Conservation (phyloP, 768 basidiomycete species). For the Xerocomellus chrysenteron region DNA sequence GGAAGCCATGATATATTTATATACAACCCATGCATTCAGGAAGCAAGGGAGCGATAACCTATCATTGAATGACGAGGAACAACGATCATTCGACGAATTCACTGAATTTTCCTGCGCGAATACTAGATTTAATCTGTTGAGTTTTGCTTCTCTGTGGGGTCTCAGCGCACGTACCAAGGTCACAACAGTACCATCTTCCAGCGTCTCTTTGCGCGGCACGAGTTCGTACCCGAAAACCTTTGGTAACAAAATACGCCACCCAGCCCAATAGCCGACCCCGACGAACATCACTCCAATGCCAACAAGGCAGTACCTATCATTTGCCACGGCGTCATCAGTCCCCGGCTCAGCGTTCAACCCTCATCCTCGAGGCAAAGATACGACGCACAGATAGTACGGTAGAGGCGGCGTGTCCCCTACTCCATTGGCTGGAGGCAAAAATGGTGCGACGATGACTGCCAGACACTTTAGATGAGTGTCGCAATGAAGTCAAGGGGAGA, state of each 20-base stretch:
- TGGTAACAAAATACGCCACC: slow-evolving; percentile 52
- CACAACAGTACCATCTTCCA: slow-evolving; percentile 54
- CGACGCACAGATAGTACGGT: slow-evolving; percentile 51
- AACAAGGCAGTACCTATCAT: slow-evolving; percentile 49
- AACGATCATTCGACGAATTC: background rate
- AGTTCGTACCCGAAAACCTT: slow-evolving; percentile 48
- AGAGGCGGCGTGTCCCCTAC: slow-evolving; percentile 60
- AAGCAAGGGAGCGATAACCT: background rate
- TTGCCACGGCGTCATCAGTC: background rate
- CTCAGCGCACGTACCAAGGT: slow-evolving; percentile 41
- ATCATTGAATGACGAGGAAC: background rate
- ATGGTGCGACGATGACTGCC: slow-evolving; percentile 55
- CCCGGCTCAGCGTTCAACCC: slow-evolving; percentile 33
- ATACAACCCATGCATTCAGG: background rate
- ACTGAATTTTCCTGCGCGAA: slow-evolving; percentile 9
- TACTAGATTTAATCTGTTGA: slow-evolving; percentile 6
- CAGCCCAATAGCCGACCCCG: slow-evolving; percentile 55
- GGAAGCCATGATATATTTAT: background rate
- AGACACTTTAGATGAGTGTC: background rate
- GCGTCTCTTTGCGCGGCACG: slow-evolving; percentile 45
- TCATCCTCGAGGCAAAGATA: slow-evolving; percentile 21
- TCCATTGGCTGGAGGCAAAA: slow-evolving; percentile 51
- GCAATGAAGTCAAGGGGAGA: slow-evolving; percentile 3
- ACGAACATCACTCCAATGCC: slow-evolving; percentile 47
- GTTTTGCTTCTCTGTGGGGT: too few species aligned